A percentile compares a stretch with the other conserved stretches of the same genome.
These are phyloP conservation scores for Theileria equi DNA, from an alignment of 169 alveolate species.

Conservation along the genomic window DNA sequence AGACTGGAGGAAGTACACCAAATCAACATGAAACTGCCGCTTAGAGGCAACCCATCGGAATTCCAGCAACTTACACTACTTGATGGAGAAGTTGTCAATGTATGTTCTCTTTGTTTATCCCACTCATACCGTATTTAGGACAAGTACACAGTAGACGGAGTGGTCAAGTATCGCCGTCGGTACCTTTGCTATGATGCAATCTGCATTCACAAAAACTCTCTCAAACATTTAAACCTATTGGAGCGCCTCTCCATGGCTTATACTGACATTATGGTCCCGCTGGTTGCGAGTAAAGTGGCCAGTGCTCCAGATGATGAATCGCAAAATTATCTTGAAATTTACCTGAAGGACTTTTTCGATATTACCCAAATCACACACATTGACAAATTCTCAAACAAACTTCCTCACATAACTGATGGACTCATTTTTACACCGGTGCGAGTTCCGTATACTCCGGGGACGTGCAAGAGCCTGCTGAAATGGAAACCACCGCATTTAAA, in stretches of 20 bases:
- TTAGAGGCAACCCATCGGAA: constrained; percentile 65
- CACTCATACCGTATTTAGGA: constrained; percentile 13
- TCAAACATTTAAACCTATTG: constrained; percentile 72
- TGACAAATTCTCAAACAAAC: constrained; percentile 75
- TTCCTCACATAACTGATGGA: constrained; percentile 94
- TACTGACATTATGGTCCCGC: constrained; percentile 72
- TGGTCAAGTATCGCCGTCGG: constrained; percentile 41
- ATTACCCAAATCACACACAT: constrained; percentile 78
- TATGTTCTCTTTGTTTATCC: constrained; percentile 27
- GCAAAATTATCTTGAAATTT: constrained; percentile 41
- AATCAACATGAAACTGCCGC: constrained; percentile 77
- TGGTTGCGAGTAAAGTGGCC: constrained; percentile 1
- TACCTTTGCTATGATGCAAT: constrained; percentile 83
- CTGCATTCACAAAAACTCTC: constrained; percentile 78
- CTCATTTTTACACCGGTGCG: constrained; percentile 89
- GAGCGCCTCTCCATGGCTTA: constrained; percentile 78
- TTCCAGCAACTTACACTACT: constrained; percentile 83
- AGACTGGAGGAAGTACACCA: constrained; percentile 80
- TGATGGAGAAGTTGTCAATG: constrained; percentile 88
- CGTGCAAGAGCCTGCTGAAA: constrained; percentile 88
- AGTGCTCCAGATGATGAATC: not conserved
- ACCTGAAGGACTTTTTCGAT: constrained; percentile 85
- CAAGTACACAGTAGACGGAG: constrained; percentile 17
- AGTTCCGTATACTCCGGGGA: constrained; percentile 91
- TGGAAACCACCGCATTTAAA: constrained; percentile 95